These are phyloP conservation scores for Alternaria brassicicola DNA, from an alignment of 2,329 filamentous ascomycete genomes.

Conservation along the genomic window DNA sequence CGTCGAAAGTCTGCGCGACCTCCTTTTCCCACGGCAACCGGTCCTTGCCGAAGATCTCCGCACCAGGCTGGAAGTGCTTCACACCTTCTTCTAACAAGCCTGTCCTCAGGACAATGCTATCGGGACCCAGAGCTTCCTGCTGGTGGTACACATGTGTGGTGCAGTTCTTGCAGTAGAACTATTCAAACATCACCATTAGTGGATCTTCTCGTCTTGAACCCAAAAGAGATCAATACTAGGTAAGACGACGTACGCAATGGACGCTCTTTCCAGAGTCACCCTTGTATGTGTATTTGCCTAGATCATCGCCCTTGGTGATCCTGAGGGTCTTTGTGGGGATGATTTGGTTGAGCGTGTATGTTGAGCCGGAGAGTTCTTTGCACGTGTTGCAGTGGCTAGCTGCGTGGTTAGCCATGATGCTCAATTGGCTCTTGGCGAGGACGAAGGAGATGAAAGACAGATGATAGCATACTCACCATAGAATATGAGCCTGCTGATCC, in stretches of 20 bases:
- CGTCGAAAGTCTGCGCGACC: slow-evolving; percentile 55
- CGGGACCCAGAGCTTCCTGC: slow-evolving; percentile 57
- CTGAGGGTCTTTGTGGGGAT: slow-evolving; percentile 57
- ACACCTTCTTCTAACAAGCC: slow-evolving; percentile 54
- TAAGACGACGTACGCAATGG: slow-evolving; percentile 49
- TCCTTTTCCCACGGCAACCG: slow-evolving; percentile 59
- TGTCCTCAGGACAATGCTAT: slow-evolving; percentile 61
- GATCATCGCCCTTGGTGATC: slow-evolving; percentile 57
- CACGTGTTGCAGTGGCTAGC: slow-evolving; percentile 63
- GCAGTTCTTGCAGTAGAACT: slow-evolving; percentile 63
- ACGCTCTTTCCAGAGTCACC: slow-evolving; percentile 62
- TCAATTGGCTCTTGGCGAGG: background rate
- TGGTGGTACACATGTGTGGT: slow-evolving; percentile 63
- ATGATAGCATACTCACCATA: slow-evolving; percentile 49
- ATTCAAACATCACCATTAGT: background rate
- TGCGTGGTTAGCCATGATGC: background rate
- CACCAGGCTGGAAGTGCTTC: slow-evolving; percentile 56
- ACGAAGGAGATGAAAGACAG: background rate
- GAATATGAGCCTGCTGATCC: slow-evolving; percentile 54
- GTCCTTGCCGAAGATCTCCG: slow-evolving; percentile 63
- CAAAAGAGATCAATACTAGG: no score
- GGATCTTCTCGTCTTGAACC: background rate
- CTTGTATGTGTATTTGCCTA: slow-evolving; percentile 62
- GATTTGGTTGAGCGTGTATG: slow-evolving; percentile 62
- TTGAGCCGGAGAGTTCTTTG: slow-evolving; percentile 59